A percentile compares a stretch with the other conserved stretches of the same genome.
Conservation (phyloP, 1,139 yeast species). For the Entelexis paramagnoliae region DNA sequence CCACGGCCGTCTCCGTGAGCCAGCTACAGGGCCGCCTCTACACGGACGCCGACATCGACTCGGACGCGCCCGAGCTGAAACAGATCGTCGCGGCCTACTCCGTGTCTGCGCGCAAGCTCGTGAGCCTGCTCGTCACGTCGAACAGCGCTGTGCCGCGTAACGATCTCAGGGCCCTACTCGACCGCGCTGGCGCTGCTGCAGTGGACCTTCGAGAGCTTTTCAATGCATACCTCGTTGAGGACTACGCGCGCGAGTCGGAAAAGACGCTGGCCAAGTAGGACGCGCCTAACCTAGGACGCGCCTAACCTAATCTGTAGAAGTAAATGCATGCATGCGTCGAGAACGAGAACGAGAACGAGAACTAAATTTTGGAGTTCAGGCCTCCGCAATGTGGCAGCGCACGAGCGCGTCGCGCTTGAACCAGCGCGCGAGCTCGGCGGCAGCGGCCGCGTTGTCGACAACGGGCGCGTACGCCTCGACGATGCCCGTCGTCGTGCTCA, state of each 20-base stretch:
- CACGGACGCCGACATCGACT: conserved; percentile 19
- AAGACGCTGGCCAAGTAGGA: no score
- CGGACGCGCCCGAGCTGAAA: conserved; percentile 2
- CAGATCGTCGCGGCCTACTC: conserved; percentile 23
- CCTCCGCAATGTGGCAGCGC: no score
- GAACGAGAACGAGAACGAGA: no score
- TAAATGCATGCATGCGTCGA: no score
- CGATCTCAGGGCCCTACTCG: conserved; percentile 17
- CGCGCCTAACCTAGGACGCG: no score
- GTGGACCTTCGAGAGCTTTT: conserved; percentile 19
- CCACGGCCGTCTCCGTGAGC: conserved; percentile 53
- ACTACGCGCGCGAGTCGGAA: conserved; percentile 15
- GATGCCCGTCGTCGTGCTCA: conserved; percentile 1
- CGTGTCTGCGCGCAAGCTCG: conserved; percentile 19
- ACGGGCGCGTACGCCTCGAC: background rate
- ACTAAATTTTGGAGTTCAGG: no score
- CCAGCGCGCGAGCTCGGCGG: conserved; percentile 4
- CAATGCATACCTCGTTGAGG: conserved; percentile 23
- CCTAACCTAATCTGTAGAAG: no score
- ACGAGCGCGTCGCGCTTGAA: conserved; percentile 11
- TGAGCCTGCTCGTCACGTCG: conserved; percentile 21
- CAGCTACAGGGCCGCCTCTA: background rate
- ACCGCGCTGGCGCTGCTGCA: conserved; percentile 22
- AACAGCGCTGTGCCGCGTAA: conserved; percentile 12
- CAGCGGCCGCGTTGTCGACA: background rate